Conservation (phyloP, 169 alveolate genomes). For the Eimeria praecox region DNA sequence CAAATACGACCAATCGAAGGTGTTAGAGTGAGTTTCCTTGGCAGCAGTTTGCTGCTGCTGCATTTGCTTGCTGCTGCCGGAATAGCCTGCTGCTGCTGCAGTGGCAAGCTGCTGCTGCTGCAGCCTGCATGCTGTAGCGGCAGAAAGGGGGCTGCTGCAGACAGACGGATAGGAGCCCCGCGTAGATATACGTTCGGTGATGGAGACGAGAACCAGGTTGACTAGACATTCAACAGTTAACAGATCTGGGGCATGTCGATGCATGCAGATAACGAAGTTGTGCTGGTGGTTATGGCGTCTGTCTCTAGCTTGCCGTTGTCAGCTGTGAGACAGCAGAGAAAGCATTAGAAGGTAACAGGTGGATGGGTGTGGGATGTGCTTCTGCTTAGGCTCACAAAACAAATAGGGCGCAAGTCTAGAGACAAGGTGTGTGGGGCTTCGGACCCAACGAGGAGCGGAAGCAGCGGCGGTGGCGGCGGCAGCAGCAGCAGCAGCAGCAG, state of each 20-base stretch:
- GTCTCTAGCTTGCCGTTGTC: not conserved
- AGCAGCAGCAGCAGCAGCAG: slow-evolving; percentile 22
- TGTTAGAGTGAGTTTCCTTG: slow-evolving; percentile 78
- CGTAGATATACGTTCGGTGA: not conserved
- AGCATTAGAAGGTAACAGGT: not conserved
- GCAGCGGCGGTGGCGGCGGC: slow-evolving; percentile 39
- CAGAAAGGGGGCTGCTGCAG: slow-evolving; percentile 1
- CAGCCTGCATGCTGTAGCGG: not conserved
- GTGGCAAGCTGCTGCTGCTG: not conserved
- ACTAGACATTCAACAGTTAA: not conserved
- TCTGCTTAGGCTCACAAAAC: slow-evolving; percentile 60
- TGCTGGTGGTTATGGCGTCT: not conserved
- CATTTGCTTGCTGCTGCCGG: not conserved
- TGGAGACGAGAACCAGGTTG: not conserved
- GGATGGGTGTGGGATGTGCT: not conserved
- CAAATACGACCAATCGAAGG: slow-evolving; percentile 82
- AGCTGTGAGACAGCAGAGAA: not conserved
- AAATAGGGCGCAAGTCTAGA: slow-evolving; percentile 60
- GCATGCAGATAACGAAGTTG: not conserved
- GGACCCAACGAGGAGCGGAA: slow-evolving; percentile 53
- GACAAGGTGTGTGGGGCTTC: slow-evolving; percentile 57
- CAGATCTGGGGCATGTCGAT: not conserved
- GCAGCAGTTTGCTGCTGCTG: not conserved
- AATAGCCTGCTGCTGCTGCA: not conserved
- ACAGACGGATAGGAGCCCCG: not conserved